These are phyloP conservation scores for Myriosclerotinia scirpicola DNA, from an alignment of 2,329 filamentous ascomycete genomes.

Conservation along the genomic window DNA sequence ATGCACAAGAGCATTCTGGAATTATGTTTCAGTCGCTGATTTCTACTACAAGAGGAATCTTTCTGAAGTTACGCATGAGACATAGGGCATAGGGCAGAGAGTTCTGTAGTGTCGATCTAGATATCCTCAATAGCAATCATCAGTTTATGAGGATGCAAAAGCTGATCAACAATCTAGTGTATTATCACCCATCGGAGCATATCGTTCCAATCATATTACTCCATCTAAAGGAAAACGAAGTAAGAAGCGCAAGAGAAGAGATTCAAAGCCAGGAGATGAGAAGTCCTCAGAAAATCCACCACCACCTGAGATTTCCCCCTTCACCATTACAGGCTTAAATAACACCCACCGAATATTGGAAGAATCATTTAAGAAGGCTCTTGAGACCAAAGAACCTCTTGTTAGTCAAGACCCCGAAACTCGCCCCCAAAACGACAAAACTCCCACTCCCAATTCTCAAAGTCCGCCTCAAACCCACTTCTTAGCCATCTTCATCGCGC, in stretches of 20 bases:
- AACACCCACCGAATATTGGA: slow-evolving; percentile 59
- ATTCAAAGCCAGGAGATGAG: slow-evolving; percentile 35
- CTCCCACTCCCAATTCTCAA: neutral
- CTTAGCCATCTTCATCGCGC: slow-evolving; percentile 57
- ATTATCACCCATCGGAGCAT: slow-evolving; percentile 61
- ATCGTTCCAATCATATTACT: slow-evolving; percentile 54
- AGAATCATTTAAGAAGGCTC: slow-evolving; percentile 25
- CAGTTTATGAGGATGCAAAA: neutral
- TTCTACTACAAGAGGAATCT: neutral
- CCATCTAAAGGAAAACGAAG: slow-evolving; percentile 62
- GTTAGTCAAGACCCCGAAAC: neutral
- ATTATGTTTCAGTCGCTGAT: neutral
- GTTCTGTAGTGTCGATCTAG: neutral
- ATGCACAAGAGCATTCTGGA: neutral
- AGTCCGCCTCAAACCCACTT: slow-evolving; percentile 26
- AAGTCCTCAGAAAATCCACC: slow-evolving; percentile 39
- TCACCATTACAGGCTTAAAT: slow-evolving; percentile 65
- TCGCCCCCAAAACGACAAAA: neutral
- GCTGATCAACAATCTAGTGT: slow-evolving; percentile 48
- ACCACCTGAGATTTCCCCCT: slow-evolving; percentile 53
- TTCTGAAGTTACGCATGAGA: neutral
- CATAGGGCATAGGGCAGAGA: neutral
- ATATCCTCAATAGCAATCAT: neutral
- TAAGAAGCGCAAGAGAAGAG: slow-evolving; percentile 52
- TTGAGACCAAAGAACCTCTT: neutral